Conservation (phyloP, 257 asterid genomes). For the Ajuga chamaepitys region DNA sequence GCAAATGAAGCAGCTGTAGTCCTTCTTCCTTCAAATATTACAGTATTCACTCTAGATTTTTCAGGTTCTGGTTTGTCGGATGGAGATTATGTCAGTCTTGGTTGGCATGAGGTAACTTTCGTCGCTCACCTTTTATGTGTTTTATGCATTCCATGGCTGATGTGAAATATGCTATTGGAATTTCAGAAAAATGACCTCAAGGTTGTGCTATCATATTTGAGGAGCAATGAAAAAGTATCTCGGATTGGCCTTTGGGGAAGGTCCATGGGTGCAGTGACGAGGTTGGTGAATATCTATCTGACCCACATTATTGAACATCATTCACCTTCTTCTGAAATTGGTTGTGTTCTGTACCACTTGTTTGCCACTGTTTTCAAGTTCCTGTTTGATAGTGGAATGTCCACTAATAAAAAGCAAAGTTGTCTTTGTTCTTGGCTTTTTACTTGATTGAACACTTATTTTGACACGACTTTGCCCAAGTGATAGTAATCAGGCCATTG, state of each 20-base stretch:
- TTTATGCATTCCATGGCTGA: background rate
- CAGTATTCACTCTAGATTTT: slow-evolving; percentile 88
- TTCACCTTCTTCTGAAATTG: background rate
- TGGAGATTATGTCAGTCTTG: slow-evolving; percentile 92
- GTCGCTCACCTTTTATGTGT: slow-evolving; percentile 9
- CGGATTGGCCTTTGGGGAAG: slow-evolving; percentile 98
- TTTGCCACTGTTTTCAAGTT: background rate
- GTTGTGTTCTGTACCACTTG: background rate
- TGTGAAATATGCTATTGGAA: slow-evolving; percentile 10
- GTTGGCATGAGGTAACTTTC: slow-evolving; percentile 86
- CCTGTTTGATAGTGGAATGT: background rate
- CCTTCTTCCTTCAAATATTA: slow-evolving; percentile 89
- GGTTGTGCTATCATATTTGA: slow-evolving; percentile 76
- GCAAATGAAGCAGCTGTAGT: slow-evolving; percentile 96
- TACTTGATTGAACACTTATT: slow-evolving; percentile 4
- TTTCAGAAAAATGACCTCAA: slow-evolving; percentile 89
- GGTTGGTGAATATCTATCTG: slow-evolving; percentile 38
- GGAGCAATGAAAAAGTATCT: slow-evolving; percentile 64
- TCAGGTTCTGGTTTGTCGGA: slow-evolving; percentile 96
- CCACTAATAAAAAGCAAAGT: background rate
- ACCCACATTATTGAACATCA: background rate
- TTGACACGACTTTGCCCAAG: background rate
- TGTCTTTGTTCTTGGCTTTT: background rate
- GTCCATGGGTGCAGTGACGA: slow-evolving; percentile 98
- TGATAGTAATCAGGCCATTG: background rate